phyloP scores from a whole-genome alignment of 2,329 filamentous ascomycete genomes.

The Aspergillus eucalypticola region DNA sequence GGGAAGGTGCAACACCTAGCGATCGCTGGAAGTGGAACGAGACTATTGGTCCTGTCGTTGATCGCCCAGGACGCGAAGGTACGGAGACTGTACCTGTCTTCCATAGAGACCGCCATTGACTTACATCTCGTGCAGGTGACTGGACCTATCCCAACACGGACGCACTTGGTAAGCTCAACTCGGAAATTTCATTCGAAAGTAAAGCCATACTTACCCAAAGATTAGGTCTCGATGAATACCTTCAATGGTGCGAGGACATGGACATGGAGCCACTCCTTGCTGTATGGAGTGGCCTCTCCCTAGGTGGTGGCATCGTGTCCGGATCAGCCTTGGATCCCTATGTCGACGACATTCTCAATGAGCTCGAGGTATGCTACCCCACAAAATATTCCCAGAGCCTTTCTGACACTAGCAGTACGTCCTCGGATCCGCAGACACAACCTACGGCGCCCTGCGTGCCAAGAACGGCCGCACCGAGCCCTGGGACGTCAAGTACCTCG shows the following conservation, averaged over 20 bases:
- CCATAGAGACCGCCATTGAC: background rate
- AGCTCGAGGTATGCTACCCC: constrained; percentile 52
- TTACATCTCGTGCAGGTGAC: constrained; percentile 29
- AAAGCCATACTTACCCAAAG: background rate
- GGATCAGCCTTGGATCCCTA: constrained; percentile 55
- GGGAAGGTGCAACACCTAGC: constrained; percentile 31
- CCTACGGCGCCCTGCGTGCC: constrained; percentile 59
- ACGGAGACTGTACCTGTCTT: background rate
- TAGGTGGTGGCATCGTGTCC: constrained; percentile 49
- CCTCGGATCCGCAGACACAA: constrained; percentile 54
- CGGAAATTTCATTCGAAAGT: no score
- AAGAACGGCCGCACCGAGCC: constrained; percentile 61
- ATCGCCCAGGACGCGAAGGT: constrained; percentile 56
- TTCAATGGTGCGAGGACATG: constrained; percentile 63
- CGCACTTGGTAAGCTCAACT: constrained; percentile 51
- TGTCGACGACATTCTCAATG: constrained; percentile 61
- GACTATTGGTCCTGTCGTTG: constrained; percentile 43
- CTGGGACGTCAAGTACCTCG: constrained; percentile 60
- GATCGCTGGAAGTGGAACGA: constrained; percentile 44
- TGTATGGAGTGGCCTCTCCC: constrained; percentile 58
- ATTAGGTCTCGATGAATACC: constrained; percentile 55
- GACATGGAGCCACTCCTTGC: constrained; percentile 57
- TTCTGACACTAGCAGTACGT: constrained; percentile 48
- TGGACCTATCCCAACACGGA: constrained; percentile 65
- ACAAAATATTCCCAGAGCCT: rapidly evolving